Evolutionary conservation across 768 basidiomycete genomes (phyloP).

Genomic region (Leucosporidium creatinivorum): DNA sequence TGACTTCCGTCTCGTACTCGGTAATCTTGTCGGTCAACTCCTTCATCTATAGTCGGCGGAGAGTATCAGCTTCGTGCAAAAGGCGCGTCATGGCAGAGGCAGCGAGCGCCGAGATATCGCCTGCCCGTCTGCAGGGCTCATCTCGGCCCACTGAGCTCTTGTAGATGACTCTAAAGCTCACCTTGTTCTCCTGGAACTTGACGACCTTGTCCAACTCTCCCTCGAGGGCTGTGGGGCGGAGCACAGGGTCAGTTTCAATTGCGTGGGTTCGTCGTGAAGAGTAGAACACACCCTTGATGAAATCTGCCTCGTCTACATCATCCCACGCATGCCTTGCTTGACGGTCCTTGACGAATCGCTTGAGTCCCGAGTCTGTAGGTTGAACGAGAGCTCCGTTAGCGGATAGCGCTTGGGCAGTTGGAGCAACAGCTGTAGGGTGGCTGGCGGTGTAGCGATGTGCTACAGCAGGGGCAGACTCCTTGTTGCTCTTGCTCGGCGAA

Average conservation of each 20-base stretch:
- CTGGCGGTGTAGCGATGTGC: background rate
- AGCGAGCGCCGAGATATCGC: no score
- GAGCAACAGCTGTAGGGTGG: background rate
- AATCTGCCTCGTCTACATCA: slow-evolving; percentile 70
- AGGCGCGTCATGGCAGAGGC: no score
- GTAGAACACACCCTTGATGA: slow-evolving; percentile 45
- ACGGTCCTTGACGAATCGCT: slow-evolving; percentile 76
- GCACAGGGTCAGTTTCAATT: background rate
- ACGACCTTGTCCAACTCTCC: slow-evolving; percentile 88
- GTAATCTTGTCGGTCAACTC: slow-evolving; percentile 75
- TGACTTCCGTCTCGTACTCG: slow-evolving; percentile 72
- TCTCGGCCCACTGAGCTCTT: no score
- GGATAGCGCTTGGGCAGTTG: background rate
- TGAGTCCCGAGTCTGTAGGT: slow-evolving; percentile 58
- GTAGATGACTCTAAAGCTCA: slow-evolving; percentile 36
- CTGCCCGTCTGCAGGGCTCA: no score
- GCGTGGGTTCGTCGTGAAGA: background rate
- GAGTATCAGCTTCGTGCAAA: background rate
- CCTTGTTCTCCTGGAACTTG: slow-evolving; percentile 85
- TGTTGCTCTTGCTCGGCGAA: no score
- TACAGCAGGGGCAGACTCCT: no score
- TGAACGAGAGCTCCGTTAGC: background rate
- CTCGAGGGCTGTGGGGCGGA: slow-evolving; percentile 51
- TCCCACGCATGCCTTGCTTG: slow-evolving; percentile 51
- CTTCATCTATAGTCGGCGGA: slow-evolving; percentile 51